Conservation (phyloP, 345 rosid genomes). For the Rubroshorea leprosula region DNA sequence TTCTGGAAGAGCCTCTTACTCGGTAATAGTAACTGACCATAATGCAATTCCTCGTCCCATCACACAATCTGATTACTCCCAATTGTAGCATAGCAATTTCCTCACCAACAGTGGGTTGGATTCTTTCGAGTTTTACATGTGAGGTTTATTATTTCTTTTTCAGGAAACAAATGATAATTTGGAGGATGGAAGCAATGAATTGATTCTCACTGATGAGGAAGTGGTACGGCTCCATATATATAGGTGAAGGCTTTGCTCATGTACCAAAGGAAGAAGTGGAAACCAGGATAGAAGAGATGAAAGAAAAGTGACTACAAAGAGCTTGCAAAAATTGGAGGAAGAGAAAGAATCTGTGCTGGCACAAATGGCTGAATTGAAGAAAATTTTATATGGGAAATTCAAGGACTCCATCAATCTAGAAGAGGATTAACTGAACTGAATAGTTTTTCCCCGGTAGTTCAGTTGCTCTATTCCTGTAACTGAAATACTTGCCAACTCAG, state of each 20-base stretch:
- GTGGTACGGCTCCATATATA: conserved; percentile 68
- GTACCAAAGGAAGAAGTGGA: conserved; percentile 83
- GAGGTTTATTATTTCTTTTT: no score
- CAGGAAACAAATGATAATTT: conserved; percentile 86
- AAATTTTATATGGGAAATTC: conserved; percentile 81
- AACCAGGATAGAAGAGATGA: conserved; percentile 71
- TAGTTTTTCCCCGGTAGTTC: not conserved
- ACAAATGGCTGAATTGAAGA: conserved; percentile 79
- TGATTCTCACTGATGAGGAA: conserved; percentile 91
- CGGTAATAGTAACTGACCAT: no score
- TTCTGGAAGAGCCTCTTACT: no score
- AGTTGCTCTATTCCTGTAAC: conserved; percentile 1
- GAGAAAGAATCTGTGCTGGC: conserved; percentile 56
- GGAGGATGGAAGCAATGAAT: conserved; percentile 87
- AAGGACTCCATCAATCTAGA: conserved; percentile 88
- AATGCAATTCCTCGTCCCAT: no score
- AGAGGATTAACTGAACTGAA: conserved; percentile 46
- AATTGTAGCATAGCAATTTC: not conserved
- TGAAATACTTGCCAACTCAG: no score
- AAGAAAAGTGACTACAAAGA: conserved; percentile 55
- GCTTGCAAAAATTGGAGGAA: conserved; percentile 63
- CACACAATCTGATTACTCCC: no score
- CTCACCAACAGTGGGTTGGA: no score
- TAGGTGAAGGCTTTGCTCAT: conserved; percentile 92
- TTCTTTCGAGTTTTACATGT: no score